These are phyloP conservation scores for Antrodiella citrinella DNA, from an alignment of 768 basidiomycete species.

Conservation along the genomic window DNA sequence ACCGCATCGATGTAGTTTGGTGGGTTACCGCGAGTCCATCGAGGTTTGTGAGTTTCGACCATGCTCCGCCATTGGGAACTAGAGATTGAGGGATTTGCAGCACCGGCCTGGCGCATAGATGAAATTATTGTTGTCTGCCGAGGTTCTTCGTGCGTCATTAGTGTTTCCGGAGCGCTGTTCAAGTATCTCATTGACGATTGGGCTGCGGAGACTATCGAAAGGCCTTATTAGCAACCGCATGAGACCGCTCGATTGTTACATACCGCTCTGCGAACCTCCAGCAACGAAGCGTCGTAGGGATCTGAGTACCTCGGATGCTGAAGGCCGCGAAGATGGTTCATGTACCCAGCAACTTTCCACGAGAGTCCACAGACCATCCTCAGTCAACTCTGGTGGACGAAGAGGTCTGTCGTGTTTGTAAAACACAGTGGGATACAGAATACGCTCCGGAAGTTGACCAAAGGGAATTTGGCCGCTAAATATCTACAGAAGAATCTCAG, in stretches of 20 bases:
- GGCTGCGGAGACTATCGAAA: too few relatives aligned
- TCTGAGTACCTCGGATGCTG: neutral
- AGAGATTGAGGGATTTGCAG: neutral
- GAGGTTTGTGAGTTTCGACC: constrained; percentile 6
- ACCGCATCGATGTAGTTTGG: constrained; percentile 9
- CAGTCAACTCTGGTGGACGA: too few relatives aligned
- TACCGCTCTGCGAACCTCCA: neutral
- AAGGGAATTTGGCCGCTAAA: neutral
- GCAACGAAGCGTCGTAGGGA: neutral
- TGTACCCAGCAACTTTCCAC: neutral
- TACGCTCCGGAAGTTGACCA: neutral
- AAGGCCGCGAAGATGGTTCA: neutral
- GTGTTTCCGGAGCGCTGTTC: too few relatives aligned
- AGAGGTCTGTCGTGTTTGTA: too few relatives aligned
- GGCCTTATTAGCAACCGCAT: too few relatives aligned
- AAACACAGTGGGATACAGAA: neutral
- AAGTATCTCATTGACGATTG: too few relatives aligned
- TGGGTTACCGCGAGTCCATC: constrained; percentile 8
- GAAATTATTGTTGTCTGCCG: too few relatives aligned
- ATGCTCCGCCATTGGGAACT: neutral
- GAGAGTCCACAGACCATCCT: neutral
- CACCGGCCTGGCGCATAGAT: neutral
- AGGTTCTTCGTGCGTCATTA: too few relatives aligned
- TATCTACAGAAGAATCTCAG: neutral
- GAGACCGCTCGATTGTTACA: too few relatives aligned